These are phyloP conservation scores for Mortierella claussenii DNA, from an alignment of 192 early-diverging fungal species.

Conservation along the genomic window DNA sequence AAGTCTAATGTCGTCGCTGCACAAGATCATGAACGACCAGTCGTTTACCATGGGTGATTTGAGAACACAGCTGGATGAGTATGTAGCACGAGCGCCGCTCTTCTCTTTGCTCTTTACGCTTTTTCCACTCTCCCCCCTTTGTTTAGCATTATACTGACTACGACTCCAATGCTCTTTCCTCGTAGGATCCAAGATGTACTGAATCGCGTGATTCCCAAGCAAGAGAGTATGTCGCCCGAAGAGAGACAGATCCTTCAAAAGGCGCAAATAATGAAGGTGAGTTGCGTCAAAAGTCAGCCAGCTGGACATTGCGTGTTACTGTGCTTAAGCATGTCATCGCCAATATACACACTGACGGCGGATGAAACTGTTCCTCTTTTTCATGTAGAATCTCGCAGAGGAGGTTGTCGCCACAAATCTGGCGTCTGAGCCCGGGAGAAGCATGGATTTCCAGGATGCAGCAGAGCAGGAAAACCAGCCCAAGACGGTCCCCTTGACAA, in stretches of 20 bases:
- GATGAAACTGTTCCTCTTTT: background rate
- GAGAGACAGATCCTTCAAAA: constrained; percentile 42
- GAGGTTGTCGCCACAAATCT: constrained; percentile 38
- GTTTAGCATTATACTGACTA: background rate
- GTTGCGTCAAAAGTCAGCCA: no score
- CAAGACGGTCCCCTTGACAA: constrained; percentile 1
- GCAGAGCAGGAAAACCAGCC: background rate
- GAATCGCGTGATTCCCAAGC: constrained; percentile 38
- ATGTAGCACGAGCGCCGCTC: background rate
- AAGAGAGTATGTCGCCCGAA: constrained; percentile 47
- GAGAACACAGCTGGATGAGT: constrained; percentile 53
- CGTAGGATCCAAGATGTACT: constrained; percentile 51
- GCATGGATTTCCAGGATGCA: background rate
- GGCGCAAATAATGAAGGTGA: constrained; percentile 48
- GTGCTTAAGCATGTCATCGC: no score
- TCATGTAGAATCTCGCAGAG: constrained; percentile 27
- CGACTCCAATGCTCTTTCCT: no score
- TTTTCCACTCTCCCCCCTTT: background rate
- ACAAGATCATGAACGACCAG: constrained; percentile 51
- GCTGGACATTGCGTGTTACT: no score
- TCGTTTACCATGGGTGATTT: constrained; percentile 51
- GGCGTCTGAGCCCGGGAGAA: background rate
- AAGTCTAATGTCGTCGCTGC: constrained; percentile 46
- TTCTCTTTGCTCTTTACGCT: background rate
- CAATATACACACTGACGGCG: no score